Evolutionary conservation across 306 rosid genomes (phyloP).

Genomic region (Gillenia trifoliata): DNA sequence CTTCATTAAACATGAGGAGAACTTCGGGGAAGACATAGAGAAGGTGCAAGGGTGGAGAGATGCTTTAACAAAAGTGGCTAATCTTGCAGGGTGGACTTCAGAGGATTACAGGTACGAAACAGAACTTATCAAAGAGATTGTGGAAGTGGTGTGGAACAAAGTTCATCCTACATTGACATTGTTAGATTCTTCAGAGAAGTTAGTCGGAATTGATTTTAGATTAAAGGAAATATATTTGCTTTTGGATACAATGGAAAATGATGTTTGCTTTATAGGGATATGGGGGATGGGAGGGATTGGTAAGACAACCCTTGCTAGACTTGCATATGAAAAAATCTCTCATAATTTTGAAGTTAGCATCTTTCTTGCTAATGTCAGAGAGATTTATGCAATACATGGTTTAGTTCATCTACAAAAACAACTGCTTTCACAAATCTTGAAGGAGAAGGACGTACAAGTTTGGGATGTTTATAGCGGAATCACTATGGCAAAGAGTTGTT

Average conservation of each 20-base stretch:
- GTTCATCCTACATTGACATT: neutral
- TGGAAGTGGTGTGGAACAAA: neutral
- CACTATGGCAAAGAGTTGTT: conserved; percentile 12
- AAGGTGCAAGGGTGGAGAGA: neutral
- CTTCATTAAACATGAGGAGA: neutral
- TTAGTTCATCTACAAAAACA: conserved; percentile 19
- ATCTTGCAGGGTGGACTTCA: neutral
- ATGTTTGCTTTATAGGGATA: too few species aligned
- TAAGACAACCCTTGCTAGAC: too few species aligned
- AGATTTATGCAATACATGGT: neutral
- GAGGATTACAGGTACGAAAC: neutral
- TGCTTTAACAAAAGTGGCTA: neutral
- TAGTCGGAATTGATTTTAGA: too few species aligned
- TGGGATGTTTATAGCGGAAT: conserved; percentile 1
- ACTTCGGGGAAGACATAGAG: neutral
- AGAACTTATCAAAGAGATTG: neutral
- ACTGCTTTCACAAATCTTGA: conserved; percentile 18
- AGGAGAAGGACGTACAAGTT: neutral
- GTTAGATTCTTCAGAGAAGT: neutral
- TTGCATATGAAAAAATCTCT: too few species aligned
- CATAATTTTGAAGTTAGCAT: neutral
- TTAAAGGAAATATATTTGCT: neutral
- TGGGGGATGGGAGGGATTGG: too few species aligned
- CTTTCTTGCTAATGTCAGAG: neutral
- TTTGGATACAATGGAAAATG: neutral